phyloP scores from a whole-genome alignment of 306 rosid species.

The Pterocarpus santalinus region DNA sequence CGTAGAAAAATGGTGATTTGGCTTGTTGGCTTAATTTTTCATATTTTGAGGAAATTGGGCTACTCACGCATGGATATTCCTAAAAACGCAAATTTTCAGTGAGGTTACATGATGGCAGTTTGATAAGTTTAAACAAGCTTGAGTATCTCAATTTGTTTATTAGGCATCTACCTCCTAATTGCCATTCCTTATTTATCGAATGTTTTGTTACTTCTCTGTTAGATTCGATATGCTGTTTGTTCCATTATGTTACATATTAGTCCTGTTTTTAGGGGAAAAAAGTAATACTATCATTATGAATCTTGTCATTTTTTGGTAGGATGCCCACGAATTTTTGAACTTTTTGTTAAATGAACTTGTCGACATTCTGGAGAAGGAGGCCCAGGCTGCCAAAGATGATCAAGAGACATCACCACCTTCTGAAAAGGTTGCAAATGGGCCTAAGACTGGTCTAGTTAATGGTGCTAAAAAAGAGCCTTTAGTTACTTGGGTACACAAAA shows the following conservation, averaged over 20 bases:
- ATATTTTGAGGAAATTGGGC: not conserved
- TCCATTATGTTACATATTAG: not conserved
- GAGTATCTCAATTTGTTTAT: slow-evolving; percentile 27
- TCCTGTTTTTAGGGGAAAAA: not conserved
- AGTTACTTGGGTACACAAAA: slow-evolving; percentile 94
- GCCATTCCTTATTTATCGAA: slow-evolving; percentile 32
- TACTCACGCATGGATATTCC: not conserved
- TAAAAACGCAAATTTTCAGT: not conserved
- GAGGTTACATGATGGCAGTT: slow-evolving; percentile 17
- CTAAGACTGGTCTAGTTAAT: slow-evolving; percentile 62
- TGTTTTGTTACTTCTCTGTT: not conserved
- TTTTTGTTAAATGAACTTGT: slow-evolving; percentile 92
- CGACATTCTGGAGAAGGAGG: slow-evolving; percentile 92
- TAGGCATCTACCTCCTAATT: not conserved
- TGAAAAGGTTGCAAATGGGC: slow-evolving; percentile 72
- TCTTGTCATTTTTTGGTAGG: slow-evolving; percentile 59
- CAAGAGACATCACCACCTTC: slow-evolving; percentile 72
- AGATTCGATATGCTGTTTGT: not conserved
- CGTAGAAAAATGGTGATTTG: slow-evolving; percentile 4
- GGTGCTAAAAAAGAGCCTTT: slow-evolving; percentile 82
- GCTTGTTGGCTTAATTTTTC: slow-evolving; percentile 3
- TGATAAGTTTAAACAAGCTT: slow-evolving; percentile 18
- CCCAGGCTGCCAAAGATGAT: slow-evolving; percentile 73
- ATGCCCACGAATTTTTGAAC: slow-evolving; percentile 94
- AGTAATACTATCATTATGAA: slow-evolving; percentile 1